Evolutionary conservation across 2,329 filamentous ascomycete species (phyloP), one percentile per base, ranked within the genome.

Genomic region (Capronia epimyces): DNA sequence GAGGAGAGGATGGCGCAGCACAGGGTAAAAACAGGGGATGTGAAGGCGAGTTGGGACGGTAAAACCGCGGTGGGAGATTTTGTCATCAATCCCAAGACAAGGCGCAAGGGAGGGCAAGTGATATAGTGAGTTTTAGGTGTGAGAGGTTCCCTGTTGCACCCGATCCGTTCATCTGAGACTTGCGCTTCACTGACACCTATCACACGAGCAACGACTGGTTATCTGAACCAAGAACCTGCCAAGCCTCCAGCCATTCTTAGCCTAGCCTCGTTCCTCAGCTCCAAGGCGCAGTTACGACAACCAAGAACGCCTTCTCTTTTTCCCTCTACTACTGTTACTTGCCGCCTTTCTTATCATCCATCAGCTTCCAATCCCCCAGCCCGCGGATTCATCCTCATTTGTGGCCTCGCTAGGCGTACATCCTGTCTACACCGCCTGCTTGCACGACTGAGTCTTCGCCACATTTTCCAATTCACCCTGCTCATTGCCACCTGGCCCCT

Each of bases 401-500:
- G 46, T 24, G 16, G 34, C 46, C 43, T 36, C 31, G 34, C 34
- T 20, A 15, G 15, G 20, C 34, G 4, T 6, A 6, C 15, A 8
- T 34, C 13, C 31, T 18, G 15, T 37, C 6, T 37, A 4, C 15
- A 37, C 3, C 3, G 15, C 12, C n/a, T 37, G 15, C 16, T 37
- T 37, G 34, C 5, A 40, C 12, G 39, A 12, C 39, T 15, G 13
- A 42, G 4, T 15, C 22, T n/a, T 13, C 25, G 29, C 39, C 34
- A 50, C 41, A 20, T 27, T 24, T 21, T 41, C 36, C 45, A 43
- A 37, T 21, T n/a, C 18, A 18, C 29, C 24, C 12, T 46, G 25
- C 22, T n/a, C 22, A 15, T 48, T 46, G 53, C 47, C 47, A 56
- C 41, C 43, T 44, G 37, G 34, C 39, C 47, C 36, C 51, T 46